Evolutionary conservation across 176 grass and related monocot genomes (phyloP), one percentile per base, ranked within the genome.

Genomic region (Juncus inflexus): DNA sequence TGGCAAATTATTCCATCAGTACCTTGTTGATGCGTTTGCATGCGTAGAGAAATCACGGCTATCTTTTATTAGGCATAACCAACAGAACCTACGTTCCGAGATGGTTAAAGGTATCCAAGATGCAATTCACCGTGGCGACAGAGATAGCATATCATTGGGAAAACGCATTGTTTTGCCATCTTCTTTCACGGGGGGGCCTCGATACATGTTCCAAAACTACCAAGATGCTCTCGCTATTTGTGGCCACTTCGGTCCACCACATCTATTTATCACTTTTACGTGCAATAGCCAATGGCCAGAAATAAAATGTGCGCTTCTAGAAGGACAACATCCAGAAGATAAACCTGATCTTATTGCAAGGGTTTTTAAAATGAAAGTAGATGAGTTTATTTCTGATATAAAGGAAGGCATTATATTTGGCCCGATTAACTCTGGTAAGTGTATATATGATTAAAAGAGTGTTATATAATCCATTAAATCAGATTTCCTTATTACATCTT

Each of bases 221-320:
- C 41, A 74, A 3, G 70, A 62, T 1, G 16, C 14, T 0, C 19
- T 73, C 10, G 54, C 54, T 3, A 61, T 61, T 0, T 60, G 54
- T 0, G 13, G 54, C 0, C 16, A 4, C 0, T 62, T 13, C 52
- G 70, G n/a, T n/a, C n/a, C n/a, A n/a, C n/a, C n/a, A n/a, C n/a
- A n/a, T 60, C 1, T 56, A 0, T 65, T 76, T 5, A 8, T 37
- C 0, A 65, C 60, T 0, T 76, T 55, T 4, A 76, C 73, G 0
- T 66, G 61, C 0, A 76, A 76, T 2, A 0, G 60, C 1, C 62
- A 66, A 2, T 75, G 59, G 72, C 7, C 12, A 15, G 60, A 75
- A 8, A 64, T 75, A 10, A 2, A 1, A 0, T 47, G 64, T 0
- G 15, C 49, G 0, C 0, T 76, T 0, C 7, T 4, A 0, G 12